phyloP scores from a whole-genome alignment of 345 rosid species.

The Eucalyptus camaldulensis region DNA sequence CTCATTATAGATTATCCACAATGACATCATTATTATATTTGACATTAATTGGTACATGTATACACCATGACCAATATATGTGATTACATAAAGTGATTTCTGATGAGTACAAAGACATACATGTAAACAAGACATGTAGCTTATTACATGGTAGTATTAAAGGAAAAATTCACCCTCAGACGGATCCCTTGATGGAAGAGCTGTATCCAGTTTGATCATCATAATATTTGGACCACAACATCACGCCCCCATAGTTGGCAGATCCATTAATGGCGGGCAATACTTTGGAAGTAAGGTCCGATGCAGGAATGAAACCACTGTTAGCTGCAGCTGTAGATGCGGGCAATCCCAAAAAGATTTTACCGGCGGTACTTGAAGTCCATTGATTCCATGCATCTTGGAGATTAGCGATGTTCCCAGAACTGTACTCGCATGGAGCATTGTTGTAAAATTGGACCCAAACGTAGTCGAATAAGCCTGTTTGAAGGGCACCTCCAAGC shows the following conservation, averaged over 20 bases:
- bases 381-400: conserved; percentile 11
- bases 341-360: conserved; percentile 12
- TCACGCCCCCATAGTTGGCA: conserved; percentile 12
- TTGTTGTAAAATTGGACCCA: conserved; percentile 20
- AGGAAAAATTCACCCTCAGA: not conserved
- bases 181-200: not conserved
- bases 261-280: conserved; percentile 5
- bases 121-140: rapidly evolving
- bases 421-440: conserved; percentile 6
- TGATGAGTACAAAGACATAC: not conserved
- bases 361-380: not conserved
- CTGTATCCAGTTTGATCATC: conserved; percentile 5
- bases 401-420: not conserved
- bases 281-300: not conserved
- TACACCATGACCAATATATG: not conserved
- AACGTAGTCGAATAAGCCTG: not conserved
- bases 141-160: not conserved
- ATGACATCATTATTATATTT: not conserved
- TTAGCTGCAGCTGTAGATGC: not conserved
- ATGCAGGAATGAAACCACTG: conserved; percentile 3
- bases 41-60: not conserved
- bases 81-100: not conserved
- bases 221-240: conserved; percentile 15
- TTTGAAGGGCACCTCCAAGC: too few species aligned
- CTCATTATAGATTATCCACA: not conserved